Evolutionary conservation across 495 filamentous ascomycete species (phyloP).

Genomic region (Tirmania nivea): DNA sequence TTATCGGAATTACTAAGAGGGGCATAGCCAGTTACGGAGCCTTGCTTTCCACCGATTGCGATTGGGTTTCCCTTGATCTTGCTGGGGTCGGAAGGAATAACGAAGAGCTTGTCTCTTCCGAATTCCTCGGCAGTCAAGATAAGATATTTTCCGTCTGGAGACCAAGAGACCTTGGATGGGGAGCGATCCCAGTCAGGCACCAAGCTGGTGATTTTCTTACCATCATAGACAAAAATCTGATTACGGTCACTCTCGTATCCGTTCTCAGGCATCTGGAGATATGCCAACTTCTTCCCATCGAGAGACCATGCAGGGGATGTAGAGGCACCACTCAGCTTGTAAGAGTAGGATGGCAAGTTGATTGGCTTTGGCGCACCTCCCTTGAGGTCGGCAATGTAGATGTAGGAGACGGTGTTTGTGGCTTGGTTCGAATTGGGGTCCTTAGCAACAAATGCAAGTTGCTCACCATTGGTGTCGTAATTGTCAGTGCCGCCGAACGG

Average conservation of each 20-base stretch:
- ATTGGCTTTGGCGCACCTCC: conserved; percentile 15
- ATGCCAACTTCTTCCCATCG: conserved; percentile 50
- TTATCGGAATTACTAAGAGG: conserved; percentile 29
- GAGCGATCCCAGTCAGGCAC: conserved; percentile 45
- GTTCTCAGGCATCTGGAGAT: conserved; percentile 54
- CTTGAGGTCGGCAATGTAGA: conserved; percentile 42
- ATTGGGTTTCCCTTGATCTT: conserved; percentile 30
- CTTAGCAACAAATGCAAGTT: conserved; percentile 62
- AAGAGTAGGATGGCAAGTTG: conserved; percentile 29
- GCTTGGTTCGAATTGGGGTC: conserved; percentile 61
- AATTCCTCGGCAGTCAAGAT: conserved; percentile 45
- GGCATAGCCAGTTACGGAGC: conserved; percentile 37
- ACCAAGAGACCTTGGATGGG: conserved; percentile 43
- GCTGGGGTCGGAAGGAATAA: conserved; percentile 32
- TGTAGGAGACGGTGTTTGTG: conserved; percentile 55
- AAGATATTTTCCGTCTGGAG: conserved; percentile 39
- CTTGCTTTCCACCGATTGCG: conserved; percentile 32
- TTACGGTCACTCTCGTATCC: conserved; percentile 86
- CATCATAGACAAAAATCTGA: conserved; percentile 31
- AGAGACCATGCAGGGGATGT: conserved; percentile 55
- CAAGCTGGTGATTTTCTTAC: conserved; percentile 21
- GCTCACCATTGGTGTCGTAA: conserved; percentile 34
- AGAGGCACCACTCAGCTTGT: conserved; percentile 44
- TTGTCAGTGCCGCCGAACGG: conserved; percentile 34
- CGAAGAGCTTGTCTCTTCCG: conserved; percentile 41